Evolutionary conservation across 192 early-diverging fungal genomes (phyloP).

Genomic region (Coemansia sp.): DNA sequence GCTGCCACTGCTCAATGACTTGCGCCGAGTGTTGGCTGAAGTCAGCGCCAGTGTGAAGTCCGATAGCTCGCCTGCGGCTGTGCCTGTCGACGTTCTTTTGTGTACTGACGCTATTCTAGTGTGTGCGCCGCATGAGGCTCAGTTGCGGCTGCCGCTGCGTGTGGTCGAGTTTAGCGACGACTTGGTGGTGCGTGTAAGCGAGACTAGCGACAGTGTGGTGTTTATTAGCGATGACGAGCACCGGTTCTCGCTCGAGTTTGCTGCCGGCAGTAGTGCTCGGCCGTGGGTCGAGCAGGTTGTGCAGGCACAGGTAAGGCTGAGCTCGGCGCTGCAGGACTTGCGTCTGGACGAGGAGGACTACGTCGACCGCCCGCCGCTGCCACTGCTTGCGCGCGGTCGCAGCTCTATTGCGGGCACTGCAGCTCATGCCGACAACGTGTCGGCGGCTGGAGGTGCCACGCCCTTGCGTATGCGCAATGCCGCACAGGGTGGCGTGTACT

Average conservation of each 20-base stretch:
- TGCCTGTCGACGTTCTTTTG: constrained; percentile 26
- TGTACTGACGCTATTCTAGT: constrained; percentile 44
- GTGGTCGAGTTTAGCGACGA: constrained; percentile 40
- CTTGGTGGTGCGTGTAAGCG: constrained; percentile 24
- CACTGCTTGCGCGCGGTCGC: constrained; percentile 35
- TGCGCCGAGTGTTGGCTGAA: constrained; percentile 41
- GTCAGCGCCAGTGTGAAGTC: not conserved
- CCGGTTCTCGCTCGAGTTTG: constrained; percentile 17
- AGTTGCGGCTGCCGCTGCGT: constrained; percentile 18
- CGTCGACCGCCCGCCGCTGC: constrained; percentile 45
- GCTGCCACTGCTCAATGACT: constrained; percentile 45
- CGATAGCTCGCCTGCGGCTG: not conserved
- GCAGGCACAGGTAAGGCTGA: constrained; percentile 25
- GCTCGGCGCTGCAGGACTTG: constrained; percentile 42
- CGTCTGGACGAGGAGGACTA: constrained; percentile 54
- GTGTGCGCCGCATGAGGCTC: constrained; percentile 9
- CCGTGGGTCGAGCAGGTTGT: constrained; percentile 34
- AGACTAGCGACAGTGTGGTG: constrained; percentile 3
- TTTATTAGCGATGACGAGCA: constrained; percentile 17
- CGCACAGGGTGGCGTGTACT: constrained; percentile 36
- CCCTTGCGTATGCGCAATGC: constrained; percentile 14
- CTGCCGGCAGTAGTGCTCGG: constrained; percentile 18
- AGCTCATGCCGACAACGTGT: not conserved
- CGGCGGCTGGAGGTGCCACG: not conserved
- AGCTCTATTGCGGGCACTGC: constrained; percentile 43